Evolutionary conservation across 192 early-diverging fungal genomes (phyloP).

Genomic region (Coemansia nantahalensis): DNA sequence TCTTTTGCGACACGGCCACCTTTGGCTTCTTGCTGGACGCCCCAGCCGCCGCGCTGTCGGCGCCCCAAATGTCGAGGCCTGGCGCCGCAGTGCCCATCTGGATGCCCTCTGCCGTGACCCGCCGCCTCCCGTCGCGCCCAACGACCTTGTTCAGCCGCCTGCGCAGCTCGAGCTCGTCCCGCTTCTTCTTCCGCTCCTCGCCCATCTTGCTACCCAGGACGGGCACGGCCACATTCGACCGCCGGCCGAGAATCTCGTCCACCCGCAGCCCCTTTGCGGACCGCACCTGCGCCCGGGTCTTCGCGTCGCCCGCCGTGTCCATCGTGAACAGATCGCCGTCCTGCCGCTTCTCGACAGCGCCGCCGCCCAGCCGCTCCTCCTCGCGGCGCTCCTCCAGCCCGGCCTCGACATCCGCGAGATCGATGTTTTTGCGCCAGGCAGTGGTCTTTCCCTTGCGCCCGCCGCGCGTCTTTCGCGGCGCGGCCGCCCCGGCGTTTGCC

Average conservation of each 20-base stretch:
- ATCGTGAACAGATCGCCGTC: conserved; percentile 25
- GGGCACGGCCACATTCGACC: conserved; percentile 59
- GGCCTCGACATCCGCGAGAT: conserved; percentile 74
- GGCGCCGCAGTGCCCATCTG: conserved; percentile 5
- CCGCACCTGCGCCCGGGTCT: conserved; percentile 10
- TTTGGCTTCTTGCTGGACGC: conserved; percentile 3
- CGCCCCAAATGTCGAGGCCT: conserved; percentile 42
- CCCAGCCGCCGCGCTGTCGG: neutral
- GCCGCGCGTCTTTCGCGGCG: conserved; percentile 54
- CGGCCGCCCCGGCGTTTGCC: neutral
- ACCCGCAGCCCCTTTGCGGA: conserved; percentile 60
- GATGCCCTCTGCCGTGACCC: conserved; percentile 5
- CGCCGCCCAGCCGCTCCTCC: conserved; percentile 63
- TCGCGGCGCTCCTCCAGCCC: conserved; percentile 65
- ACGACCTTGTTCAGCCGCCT: conserved; percentile 32
- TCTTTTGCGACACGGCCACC: conserved; percentile 11
- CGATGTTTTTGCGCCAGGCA: conserved; percentile 91
- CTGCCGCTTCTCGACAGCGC: conserved; percentile 12
- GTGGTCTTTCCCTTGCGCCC: conserved; percentile 89
- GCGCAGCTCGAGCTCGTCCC: conserved; percentile 13
- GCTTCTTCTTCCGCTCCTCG: conserved; percentile 30
- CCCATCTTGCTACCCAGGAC: conserved; percentile 17
- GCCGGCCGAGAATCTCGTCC: conserved; percentile 79
- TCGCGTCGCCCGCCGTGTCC: conserved; percentile 19
- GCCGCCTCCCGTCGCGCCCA: conserved; percentile 14